Base-by-base conservation (phyloP, 768 basidiomycete species). In the Pilatotrama ljubarskyi region DNA sequence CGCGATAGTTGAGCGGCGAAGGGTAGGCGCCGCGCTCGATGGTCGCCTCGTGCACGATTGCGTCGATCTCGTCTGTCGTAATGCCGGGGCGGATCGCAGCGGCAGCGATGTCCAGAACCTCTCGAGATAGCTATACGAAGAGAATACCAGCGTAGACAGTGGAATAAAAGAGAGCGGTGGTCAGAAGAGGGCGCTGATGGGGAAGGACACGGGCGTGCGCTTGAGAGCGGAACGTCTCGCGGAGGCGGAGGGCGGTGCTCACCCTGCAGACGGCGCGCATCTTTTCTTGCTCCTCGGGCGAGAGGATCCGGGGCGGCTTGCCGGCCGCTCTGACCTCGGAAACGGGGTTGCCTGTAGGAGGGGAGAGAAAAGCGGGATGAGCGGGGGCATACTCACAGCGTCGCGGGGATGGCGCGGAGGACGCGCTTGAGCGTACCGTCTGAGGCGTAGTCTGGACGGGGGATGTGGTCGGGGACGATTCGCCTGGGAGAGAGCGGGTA, bases 51-150 rank as follows among this genome's bases (percentile, higher is more conserved):
- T 99, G 97, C 14, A 96, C 94, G 64, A 98, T 87, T 58, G 84
- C 86, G 74, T 99, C 97, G 25, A 99, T 81, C 70, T 95, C 93
- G 70, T 98, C 95, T 1, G 97, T 98, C 11, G 96, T 97, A 38
- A 97, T 84, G 36, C 96, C 97, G n/a, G 95, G 92, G 42, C 82
- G 80, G 61, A 98, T 78, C 68, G 87, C 83, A 0, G 95, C 84
- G 1, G 95, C 96, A 17, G 92, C 89, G 57, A 92, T 80, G 72
- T 98, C 95, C 20, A 99, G 82, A n/a, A 99, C 88, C 76, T 99
- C 93, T 49, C 97, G 80, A 4, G 83, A 84, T 64, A 97, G 80
- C 97, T 98, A 53, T 36, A 58, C 42, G 29, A 10, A 17, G 6
- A n/a, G 48, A 10, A 41, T 25, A 26, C 40, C 26, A 7, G 25